These are phyloP conservation scores for Exophiala mesophila DNA, from an alignment of 2,329 filamentous ascomycete species.

Conservation along the genomic window DNA sequence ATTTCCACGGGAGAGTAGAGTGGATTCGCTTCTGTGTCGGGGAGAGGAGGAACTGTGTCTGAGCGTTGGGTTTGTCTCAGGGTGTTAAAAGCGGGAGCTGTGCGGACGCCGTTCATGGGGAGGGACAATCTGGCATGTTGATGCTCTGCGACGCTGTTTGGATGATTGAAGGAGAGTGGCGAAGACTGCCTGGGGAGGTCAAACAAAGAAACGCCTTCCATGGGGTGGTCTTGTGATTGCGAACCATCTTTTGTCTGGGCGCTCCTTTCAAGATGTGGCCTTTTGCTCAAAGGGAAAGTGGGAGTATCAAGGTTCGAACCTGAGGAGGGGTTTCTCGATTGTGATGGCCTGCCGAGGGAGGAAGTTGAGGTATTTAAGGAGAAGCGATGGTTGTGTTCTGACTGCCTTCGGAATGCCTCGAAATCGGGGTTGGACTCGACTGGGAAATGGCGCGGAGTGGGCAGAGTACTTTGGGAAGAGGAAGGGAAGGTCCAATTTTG, in stretches of 20 bases:
- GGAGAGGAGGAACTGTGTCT: slow-evolving; percentile 49
- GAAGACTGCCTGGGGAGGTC: slow-evolving; percentile 46
- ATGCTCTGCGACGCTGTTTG: slow-evolving; percentile 32
- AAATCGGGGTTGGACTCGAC: slow-evolving; percentile 76
- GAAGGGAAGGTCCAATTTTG: slow-evolving; percentile 71
- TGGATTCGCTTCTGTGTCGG: slow-evolving; percentile 43
- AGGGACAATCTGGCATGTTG: slow-evolving; percentile 54
- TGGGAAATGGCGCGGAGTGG: slow-evolving; percentile 64
- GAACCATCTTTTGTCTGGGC: slow-evolving; percentile 12
- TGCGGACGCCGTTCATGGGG: slow-evolving; percentile 47
- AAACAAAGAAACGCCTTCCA: slow-evolving; percentile 31
- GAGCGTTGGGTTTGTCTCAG: slow-evolving; percentile 32
- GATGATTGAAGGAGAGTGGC: slow-evolving; percentile 41
- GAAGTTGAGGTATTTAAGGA: slow-evolving; percentile 10
- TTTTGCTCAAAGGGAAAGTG: slow-evolving; percentile 14
- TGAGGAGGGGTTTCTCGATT: slow-evolving; percentile 14
- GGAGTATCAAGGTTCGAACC: slow-evolving; percentile 5
- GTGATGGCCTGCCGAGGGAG: slow-evolving; percentile 13
- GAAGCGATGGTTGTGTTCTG: slow-evolving; percentile 44
- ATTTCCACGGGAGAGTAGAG: slow-evolving; percentile 55
- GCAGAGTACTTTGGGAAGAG: slow-evolving; percentile 64
- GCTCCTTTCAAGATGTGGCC: slow-evolving; percentile 11
- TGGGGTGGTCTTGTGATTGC: slow-evolving; percentile 4
- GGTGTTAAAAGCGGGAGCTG: slow-evolving; percentile 16
- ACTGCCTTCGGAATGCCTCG: slow-evolving; percentile 69